phyloP scores from a whole-genome alignment of 2,329 filamentous ascomycete genomes.

The Aspergillus glaucus region DNA sequence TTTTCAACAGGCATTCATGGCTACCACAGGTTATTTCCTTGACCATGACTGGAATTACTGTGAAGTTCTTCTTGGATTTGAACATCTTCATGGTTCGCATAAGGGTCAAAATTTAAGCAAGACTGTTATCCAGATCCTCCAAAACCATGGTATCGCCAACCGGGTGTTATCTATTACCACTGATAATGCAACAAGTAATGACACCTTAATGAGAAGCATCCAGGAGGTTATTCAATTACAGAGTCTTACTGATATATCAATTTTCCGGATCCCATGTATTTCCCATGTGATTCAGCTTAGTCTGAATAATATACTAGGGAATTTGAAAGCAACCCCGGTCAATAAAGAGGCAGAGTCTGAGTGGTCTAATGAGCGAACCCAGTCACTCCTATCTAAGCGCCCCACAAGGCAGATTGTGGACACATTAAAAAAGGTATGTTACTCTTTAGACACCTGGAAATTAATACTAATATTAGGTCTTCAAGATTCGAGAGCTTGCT shows the following conservation, averaged over 20 bases:
- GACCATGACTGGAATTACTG: background rate
- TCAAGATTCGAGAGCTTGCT: too few species aligned
- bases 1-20: background rate
- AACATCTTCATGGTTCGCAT: background rate
- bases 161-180: background rate
- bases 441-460: too few species aligned
- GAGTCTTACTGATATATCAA: background rate
- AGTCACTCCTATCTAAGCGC: background rate
- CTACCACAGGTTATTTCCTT: background rate
- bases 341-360: background rate
- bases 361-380: background rate
- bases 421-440: background rate
- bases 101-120: background rate
- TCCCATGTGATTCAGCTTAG: background rate
- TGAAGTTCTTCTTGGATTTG: background rate
- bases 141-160: background rate
- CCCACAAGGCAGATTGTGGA: background rate
- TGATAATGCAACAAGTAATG: background rate
- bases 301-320: background rate
- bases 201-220: background rate
- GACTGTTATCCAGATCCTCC: background rate
- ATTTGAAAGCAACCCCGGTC: background rate
- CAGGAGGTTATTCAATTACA: background rate
- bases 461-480: too few species aligned
- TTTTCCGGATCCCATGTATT: background rate